Conservation (phyloP, 495 filamentous ascomycete species). For the Xylaria cubensis region DNA sequence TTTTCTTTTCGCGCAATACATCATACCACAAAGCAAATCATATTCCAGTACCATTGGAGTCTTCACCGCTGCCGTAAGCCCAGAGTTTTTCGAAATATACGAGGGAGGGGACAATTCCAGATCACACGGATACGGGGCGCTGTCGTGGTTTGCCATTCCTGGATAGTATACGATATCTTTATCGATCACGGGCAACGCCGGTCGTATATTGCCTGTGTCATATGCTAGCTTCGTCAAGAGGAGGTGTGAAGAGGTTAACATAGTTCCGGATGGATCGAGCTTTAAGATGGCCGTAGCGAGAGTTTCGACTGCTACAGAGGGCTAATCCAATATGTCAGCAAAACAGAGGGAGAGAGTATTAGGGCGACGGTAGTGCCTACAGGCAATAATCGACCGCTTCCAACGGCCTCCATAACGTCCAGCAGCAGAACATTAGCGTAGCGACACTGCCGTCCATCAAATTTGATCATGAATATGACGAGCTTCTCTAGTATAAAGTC, state of each 20-base stretch:
- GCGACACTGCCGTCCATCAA: constrained; percentile 55
- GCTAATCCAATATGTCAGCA: constrained; percentile 44
- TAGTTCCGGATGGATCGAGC: constrained; percentile 72
- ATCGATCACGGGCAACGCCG: constrained; percentile 71
- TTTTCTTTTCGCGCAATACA: constrained; percentile 73
- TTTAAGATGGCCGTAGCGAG: constrained; percentile 71
- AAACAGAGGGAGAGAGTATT: neutral
- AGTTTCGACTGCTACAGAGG: constrained; percentile 63
- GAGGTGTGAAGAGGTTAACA: constrained; percentile 73
- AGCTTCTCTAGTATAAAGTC: constrained; percentile 42
- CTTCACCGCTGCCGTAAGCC: constrained; percentile 64
- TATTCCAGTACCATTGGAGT: constrained; percentile 73
- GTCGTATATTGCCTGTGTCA: constrained; percentile 54
- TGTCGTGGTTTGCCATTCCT: constrained; percentile 41
- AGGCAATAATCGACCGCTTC: constrained; percentile 43
- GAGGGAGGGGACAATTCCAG: constrained; percentile 40
- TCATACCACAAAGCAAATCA: constrained; percentile 77
- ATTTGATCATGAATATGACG: constrained; percentile 49
- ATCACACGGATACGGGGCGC: constrained; percentile 41
- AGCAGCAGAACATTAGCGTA: constrained; percentile 45
- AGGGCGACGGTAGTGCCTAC: constrained; percentile 33
- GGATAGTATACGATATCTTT: constrained; percentile 73
- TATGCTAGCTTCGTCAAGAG: constrained; percentile 66
- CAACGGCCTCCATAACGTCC: constrained; percentile 39
- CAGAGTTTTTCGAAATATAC: constrained; percentile 64